phyloP scores from a whole-genome alignment of 495 filamentous ascomycete species.

The Penicillium lividum region DNA sequence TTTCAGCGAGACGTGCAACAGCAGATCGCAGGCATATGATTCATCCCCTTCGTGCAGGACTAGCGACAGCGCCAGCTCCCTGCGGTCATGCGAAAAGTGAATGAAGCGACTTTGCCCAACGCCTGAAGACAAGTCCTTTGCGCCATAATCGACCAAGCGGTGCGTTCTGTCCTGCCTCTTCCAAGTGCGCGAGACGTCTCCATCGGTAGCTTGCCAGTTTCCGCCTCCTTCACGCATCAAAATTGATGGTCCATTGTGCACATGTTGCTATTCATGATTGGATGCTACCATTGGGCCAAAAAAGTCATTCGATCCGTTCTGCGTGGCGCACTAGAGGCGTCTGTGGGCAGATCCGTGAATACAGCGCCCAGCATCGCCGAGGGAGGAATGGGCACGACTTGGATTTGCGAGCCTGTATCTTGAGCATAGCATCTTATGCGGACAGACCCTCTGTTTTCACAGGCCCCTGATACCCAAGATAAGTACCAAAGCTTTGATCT shows the following conservation, averaged over 20 bases:
- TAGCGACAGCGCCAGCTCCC: neutral
- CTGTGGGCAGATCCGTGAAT: no score
- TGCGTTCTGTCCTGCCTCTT: slow-evolving; percentile 1
- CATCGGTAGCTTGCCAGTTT: slow-evolving; percentile 4
- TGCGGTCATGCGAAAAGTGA: neutral
- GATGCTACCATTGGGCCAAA: no score
- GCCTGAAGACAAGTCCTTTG: no score
- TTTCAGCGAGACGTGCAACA: neutral
- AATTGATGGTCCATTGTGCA: neutral
- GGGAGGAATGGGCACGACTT: no score
- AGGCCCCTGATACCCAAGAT: no score
- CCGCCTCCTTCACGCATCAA: neutral
- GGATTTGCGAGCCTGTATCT: no score
- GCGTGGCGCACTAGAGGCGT: no score
- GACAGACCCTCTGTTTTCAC: no score
- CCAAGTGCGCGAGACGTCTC: neutral
- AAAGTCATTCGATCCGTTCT: no score
- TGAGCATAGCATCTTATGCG: no score
- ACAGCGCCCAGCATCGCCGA: no score
- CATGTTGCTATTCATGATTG: neutral
- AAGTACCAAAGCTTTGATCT: no score
- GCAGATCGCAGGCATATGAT: neutral
- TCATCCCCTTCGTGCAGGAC: neutral
- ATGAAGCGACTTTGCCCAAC: neutral
- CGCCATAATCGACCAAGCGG: neutral